Evolutionary conservation across 257 asterid species (phyloP), one percentile per base, ranked within the genome.

Genomic region (Solanum chilense): DNA sequence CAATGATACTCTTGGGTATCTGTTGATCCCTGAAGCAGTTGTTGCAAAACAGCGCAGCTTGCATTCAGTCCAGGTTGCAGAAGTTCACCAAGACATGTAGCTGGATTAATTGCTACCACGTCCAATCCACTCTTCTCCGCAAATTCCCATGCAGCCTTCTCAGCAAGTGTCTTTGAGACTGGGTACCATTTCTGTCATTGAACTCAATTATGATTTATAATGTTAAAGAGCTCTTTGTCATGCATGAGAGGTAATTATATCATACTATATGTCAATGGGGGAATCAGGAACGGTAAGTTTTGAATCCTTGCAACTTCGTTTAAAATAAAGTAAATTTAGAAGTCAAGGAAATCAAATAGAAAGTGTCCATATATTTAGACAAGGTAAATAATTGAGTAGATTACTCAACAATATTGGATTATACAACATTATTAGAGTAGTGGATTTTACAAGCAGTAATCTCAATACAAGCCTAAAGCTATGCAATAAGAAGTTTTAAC

Each of bases 1-100:
- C 98, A 96, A 85, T 93, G 95, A 83, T 92, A 91, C 92, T 95
- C 99, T 71, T 93, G 98, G 3, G 98, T 92, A 33, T 96, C 97
- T 87, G 92, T 76, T 6, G 96, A 95, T 74, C 98, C 99, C 87
- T 90, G 92, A 70, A 96, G 91, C 88, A 96, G 93, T 89, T 95
- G 94, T 76, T 88, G 93, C 93, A 96, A 86, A 21, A 96, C 98
- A 25, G 98, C 97, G 86, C 96, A 94, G 88, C 98, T 96, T 60
- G 98, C 97, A 66, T 96, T 96, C 89, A 96, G 37, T 78, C 93
- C 92, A 12, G 96, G 94, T 77, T 95, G 99, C 88, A 93, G 37
- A 44, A 94, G 98, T 87, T 85, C 90, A 78, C 99, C 99, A 18
- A 96, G 96, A 85, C 98, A 94, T 10, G 98, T 92, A 5, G 94